Conservation (phyloP, 2,329 filamentous ascomycete genomes). For the Pseudogymnoascus sp. region DNA sequence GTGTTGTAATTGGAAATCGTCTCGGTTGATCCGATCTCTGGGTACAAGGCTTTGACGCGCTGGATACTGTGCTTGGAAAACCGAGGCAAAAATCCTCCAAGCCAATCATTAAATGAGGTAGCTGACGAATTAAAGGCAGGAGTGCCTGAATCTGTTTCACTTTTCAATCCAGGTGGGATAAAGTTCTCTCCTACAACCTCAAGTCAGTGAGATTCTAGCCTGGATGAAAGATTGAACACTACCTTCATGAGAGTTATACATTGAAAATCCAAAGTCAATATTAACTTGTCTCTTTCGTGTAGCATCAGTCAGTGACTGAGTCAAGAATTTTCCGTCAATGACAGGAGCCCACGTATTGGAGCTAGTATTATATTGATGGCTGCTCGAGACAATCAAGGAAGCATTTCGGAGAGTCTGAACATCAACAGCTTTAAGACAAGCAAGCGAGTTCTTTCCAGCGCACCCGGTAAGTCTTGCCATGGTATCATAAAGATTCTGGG, state of each 20-base stretch:
- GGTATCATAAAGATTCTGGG: constrained; percentile 37
- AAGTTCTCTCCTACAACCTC: constrained; percentile 46
- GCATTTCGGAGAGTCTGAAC: constrained; percentile 46
- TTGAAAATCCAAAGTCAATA: constrained; percentile 40
- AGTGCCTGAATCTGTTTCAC: constrained; percentile 24
- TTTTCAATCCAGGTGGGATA: constrained; percentile 41
- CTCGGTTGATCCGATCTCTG: constrained; percentile 35
- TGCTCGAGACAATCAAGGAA: constrained; percentile 38
- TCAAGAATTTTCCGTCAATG: constrained; percentile 47
- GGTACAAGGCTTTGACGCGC: constrained; percentile 39
- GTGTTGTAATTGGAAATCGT: constrained; percentile 40
- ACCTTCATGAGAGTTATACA: constrained; percentile 53
- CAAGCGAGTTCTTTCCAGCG: constrained; percentile 35
- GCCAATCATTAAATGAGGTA: constrained; percentile 44
- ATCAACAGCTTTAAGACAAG: constrained; percentile 46
- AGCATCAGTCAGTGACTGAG: constrained; percentile 36
- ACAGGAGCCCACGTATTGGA: constrained; percentile 55
- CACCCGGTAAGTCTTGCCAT: constrained; percentile 38
- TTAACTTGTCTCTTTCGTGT: constrained; percentile 33
- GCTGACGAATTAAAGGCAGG: constrained; percentile 42
- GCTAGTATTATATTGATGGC: constrained; percentile 45
- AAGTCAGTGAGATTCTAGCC: neutral
- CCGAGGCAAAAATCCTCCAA: constrained; percentile 44
- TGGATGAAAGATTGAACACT: neutral
- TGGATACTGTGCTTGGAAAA: constrained; percentile 34